Conservation (phyloP, 148 eudicot species). For the Arbutus unedo region DNA sequence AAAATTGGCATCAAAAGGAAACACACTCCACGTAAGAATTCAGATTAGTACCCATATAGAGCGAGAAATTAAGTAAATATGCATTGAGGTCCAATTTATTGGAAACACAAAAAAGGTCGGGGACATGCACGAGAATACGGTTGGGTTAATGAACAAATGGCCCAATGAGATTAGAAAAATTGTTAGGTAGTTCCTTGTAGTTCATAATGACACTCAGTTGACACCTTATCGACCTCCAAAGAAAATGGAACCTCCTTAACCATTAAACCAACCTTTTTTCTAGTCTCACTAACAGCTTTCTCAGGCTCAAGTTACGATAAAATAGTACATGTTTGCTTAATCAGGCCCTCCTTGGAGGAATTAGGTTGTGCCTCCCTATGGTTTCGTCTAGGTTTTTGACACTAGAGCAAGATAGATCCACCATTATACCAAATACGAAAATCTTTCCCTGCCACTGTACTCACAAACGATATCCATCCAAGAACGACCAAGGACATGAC, state of each 20-base stretch:
- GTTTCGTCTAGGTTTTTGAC: not conserved
- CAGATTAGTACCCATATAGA: not conserved
- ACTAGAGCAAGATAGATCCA: not conserved
- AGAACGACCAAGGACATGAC: too few species aligned
- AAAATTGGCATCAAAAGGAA: not conserved
- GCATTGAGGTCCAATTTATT: not conserved
- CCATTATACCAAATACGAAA: not conserved
- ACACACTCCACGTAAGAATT: not conserved
- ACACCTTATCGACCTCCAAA: not conserved
- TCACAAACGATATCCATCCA: not conserved
- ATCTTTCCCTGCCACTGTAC: not conserved
- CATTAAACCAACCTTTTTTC: not conserved
- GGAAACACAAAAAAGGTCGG: not conserved
- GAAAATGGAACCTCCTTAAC: not conserved
- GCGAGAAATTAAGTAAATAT: not conserved
- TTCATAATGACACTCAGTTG: not conserved
- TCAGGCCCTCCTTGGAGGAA: not conserved
- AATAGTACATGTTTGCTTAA: not conserved
- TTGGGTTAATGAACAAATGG: not conserved
- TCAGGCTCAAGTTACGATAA: not conserved
- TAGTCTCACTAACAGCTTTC: not conserved
- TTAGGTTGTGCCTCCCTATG: not conserved
- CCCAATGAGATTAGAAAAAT: not conserved
- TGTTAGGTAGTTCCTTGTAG: not conserved
- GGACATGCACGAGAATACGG: not conserved